Conservation (phyloP, 345 rosid species). For the Pugionium dolabratum region DNA sequence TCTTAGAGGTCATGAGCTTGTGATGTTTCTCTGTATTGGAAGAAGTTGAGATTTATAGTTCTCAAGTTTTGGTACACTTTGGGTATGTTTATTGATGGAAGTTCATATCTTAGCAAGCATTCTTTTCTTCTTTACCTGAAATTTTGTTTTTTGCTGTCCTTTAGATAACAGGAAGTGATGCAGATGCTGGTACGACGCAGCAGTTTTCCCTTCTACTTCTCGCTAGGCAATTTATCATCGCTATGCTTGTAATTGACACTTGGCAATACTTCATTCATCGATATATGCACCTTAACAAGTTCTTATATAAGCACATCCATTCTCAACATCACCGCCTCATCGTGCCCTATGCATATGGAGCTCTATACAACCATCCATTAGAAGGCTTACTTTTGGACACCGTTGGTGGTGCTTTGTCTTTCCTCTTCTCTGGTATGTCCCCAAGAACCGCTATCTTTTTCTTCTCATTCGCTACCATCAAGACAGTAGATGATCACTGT, state of each 20-base stretch:
- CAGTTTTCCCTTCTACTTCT: conserved; percentile 33
- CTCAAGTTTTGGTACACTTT: background rate
- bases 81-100: no score
- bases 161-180: conserved; percentile 43
- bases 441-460: conserved; percentile 52
- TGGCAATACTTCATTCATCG: conserved; percentile 47
- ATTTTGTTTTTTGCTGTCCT: background rate
- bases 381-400: conserved; percentile 76
- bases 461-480: conserved; percentile 67
- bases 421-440: conserved; percentile 72
- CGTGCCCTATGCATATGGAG: conserved; percentile 66
- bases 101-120: conserved; percentile 6
- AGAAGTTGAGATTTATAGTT: background rate
- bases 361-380: conserved; percentile 65
- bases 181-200: conserved; percentile 30
- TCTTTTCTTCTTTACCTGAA: background rate
- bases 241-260: conserved; percentile 43
- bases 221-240: conserved; percentile 36
- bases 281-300: conserved; percentile 44
- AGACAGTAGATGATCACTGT: conserved; percentile 78
- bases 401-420: conserved; percentile 74
- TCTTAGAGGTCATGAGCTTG: background rate
- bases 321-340: conserved; percentile 60
- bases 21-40: conserved; percentile 16
- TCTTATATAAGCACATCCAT: conserved; percentile 44